Percentiles rank a stretch among this genome's conserved stretches.
Evolutionary conservation across 1,284 basidiomycete species (phyloP).

Genomic region (Ustilago crameri): DNA sequence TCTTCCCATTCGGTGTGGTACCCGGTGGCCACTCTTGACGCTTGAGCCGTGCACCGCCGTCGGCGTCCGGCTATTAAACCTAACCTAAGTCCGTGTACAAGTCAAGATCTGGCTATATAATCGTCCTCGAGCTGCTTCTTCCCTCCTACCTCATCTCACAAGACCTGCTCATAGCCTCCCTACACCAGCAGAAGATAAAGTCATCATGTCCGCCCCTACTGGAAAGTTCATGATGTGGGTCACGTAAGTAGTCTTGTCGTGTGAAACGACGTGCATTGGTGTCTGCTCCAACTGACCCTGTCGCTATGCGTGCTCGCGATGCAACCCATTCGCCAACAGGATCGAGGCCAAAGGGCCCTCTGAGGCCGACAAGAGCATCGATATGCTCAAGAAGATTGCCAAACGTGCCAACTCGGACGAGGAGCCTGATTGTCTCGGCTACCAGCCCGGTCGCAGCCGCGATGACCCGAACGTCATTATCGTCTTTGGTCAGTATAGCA

Average conservation of each 20-base stretch:
- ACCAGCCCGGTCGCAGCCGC: conserved; percentile 37
- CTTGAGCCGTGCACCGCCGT: background rate
- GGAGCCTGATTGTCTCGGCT: conserved; percentile 45
- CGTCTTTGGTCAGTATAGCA: conserved; percentile 35
- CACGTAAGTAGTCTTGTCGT: conserved; percentile 26
- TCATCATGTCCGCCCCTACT: conserved; percentile 39
- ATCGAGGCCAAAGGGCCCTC: conserved; percentile 42
- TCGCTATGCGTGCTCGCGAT: background rate
- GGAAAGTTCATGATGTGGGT: conserved; percentile 43
- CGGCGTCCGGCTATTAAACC: conserved; percentile 4
- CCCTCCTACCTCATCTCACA: background rate
- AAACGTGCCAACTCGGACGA: conserved; percentile 44
- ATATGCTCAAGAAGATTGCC: conserved; percentile 39
- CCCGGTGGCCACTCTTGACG: too few species aligned
- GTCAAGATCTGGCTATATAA: background rate
- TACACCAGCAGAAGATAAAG: background rate
- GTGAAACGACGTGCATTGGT: background rate
- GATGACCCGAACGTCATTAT: conserved; percentile 46
- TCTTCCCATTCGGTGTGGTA: too few species aligned
- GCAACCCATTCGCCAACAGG: conserved; percentile 9
- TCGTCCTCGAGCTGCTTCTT: background rate
- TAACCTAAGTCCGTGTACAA: conserved; percentile 5
- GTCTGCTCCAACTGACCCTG: background rate
- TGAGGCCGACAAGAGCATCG: conserved; percentile 43
- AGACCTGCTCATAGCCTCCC: background rate